Evolutionary conservation across 179 eudicot species (phyloP).

Genomic region (Silene vulgaris): DNA sequence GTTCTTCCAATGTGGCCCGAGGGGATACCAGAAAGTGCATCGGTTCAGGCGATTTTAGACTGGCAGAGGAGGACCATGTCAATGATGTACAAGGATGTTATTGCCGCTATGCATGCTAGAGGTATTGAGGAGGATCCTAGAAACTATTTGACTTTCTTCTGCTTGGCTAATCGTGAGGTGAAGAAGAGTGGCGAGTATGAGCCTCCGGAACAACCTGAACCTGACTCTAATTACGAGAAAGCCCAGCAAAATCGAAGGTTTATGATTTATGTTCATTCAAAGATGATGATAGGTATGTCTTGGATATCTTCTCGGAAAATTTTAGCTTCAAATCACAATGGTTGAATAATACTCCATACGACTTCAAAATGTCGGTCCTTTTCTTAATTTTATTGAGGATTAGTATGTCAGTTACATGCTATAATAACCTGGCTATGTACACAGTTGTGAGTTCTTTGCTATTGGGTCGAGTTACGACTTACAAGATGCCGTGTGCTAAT

Average conservation of each 20-base stretch:
- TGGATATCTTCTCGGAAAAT: not conserved
- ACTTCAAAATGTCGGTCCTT: not conserved
- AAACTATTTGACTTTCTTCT: constrained; percentile 50
- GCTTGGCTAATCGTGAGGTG: constrained; percentile 53
- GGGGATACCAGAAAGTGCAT: constrained; percentile 52
- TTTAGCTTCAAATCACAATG: not conserved
- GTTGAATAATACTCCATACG: not conserved
- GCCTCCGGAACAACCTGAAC: constrained; percentile 44
- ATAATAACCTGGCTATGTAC: no score
- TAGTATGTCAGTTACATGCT: no score
- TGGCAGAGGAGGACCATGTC: constrained; percentile 52
- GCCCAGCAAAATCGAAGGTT: constrained; percentile 50
- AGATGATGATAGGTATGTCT: constrained; percentile 52
- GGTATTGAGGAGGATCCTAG: constrained; percentile 51
- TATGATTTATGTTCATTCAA: constrained; percentile 57
- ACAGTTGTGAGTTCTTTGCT: no score
- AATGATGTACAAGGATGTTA: constrained; percentile 53
- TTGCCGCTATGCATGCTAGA: constrained; percentile 32
- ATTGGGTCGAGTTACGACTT: not conserved
- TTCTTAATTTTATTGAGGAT: not conserved
- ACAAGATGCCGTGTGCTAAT: not conserved
- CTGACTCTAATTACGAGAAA: constrained; percentile 38
- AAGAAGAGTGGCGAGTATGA: constrained; percentile 47
- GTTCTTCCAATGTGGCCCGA: constrained; percentile 69
- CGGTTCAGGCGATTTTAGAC: constrained; percentile 54